Percentiles rank a stretch among this genome's conserved stretches.
These are phyloP conservation scores for Globisporangium middletonii DNA, from an alignment of 352 stramenopile species.

Conservation along the genomic window DNA sequence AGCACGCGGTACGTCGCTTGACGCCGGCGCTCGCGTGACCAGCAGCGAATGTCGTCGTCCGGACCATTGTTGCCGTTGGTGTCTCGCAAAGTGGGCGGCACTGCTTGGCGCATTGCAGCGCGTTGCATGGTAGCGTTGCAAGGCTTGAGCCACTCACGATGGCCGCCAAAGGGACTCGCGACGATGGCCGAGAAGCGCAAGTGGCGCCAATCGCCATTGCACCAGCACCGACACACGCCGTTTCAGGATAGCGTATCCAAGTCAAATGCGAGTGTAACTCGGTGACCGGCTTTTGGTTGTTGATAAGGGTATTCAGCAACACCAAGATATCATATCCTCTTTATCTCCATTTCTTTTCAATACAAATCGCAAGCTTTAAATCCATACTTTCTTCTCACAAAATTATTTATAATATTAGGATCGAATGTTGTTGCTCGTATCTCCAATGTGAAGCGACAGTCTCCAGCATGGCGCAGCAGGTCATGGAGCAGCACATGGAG, in stretches of 20 bases:
- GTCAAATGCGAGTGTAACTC: no score
- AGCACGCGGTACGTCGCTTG: conserved; percentile 44
- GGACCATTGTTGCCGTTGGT: not conserved
- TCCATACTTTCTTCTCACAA: not conserved
- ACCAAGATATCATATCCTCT: no score
- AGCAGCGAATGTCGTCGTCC: conserved; percentile 12
- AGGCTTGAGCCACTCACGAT: no score
- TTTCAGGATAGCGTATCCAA: no score
- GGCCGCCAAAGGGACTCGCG: no score
- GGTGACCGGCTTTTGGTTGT: no score
- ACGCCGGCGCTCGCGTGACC: conserved; percentile 23
- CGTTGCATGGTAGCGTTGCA: no score
- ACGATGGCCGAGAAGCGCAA: no score
- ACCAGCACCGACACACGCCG: no score
- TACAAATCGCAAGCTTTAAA: not conserved
- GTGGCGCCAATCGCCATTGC: no score
- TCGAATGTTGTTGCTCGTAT: not conserved
- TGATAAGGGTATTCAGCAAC: no score
- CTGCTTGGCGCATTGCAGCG: not conserved
- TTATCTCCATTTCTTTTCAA: no score
- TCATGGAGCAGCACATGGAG: conserved; percentile 19
- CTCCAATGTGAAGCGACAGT: not conserved
- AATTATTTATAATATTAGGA: not conserved
- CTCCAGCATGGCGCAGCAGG: not conserved
- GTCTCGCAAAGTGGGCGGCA: not conserved